Percentiles rank a stretch among this genome's conserved stretches.
These are phyloP conservation scores for Sorghum bicolor DNA, from an alignment of 176 grass and related monocot species.

Conservation along the genomic window DNA sequence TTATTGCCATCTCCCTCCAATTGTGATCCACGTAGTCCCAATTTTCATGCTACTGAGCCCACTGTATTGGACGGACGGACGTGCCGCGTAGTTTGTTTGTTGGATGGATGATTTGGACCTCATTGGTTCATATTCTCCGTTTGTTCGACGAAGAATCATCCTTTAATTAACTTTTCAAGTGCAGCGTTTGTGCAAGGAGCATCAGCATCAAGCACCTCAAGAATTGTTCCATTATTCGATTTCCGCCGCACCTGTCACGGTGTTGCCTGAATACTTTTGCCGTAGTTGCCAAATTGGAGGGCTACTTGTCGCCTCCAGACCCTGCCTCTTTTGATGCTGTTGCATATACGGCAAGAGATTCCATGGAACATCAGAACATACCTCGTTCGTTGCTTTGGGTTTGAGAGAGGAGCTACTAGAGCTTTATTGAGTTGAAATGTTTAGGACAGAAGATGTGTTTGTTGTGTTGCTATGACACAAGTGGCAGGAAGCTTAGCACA, in stretches of 20 bases:
- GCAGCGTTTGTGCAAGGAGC: constrained; percentile 1
- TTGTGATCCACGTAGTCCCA: constrained; percentile 33
- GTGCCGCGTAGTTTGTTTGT: constrained; percentile 8
- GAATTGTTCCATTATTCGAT: constrained; percentile 26
- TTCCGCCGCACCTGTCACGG: neutral
- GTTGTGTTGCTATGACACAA: constrained; percentile 13
- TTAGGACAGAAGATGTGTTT: constrained; percentile 27
- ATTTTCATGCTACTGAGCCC: constrained; percentile 24
- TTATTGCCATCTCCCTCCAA: constrained; percentile 20
- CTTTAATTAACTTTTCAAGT: constrained; percentile 5
- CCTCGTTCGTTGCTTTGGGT: constrained; percentile 13
- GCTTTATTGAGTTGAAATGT: constrained; percentile 24
- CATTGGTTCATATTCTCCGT: constrained; percentile 20
- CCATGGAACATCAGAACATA: constrained; percentile 1
- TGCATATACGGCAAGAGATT: constrained; percentile 39
- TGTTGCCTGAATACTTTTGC: neutral
- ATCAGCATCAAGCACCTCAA: constrained; percentile 23
- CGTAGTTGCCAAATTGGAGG: constrained; percentile 19
- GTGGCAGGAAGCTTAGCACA: constrained; percentile 5
- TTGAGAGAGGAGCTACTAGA: neutral
- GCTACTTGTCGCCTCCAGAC: constrained; percentile 21
- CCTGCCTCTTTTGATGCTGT: constrained; percentile 15
- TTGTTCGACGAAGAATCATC: neutral
- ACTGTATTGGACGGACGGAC: neutral
- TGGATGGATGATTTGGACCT: constrained; percentile 18